Evolutionary conservation across 2,329 filamentous ascomycete species (phyloP), one percentile per base, ranked within the genome.

Genomic region (Aspergillus aculeatinus): DNA sequence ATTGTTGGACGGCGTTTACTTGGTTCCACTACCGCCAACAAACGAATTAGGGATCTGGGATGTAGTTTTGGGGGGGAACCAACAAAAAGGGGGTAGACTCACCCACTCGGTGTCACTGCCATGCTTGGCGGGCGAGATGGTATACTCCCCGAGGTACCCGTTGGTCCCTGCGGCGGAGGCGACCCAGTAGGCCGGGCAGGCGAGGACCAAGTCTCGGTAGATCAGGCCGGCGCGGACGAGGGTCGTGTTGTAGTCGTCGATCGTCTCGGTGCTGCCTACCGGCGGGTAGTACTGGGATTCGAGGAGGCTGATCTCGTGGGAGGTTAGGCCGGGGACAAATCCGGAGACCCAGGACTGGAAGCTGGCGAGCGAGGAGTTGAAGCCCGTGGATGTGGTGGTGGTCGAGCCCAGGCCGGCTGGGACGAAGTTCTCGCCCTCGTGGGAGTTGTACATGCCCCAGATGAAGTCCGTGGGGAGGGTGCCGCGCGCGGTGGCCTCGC

Each of bases 371-470:
- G 80, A 84, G 1, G 78, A 78, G 63, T 86, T 85, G 68, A 83
- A 86, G 0, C 78, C 76, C 2, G 74, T 74, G 0, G 69, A 67
- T 6, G 72, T 70, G 9, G 31, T 25, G 14, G 55, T 61, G 51
- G 72, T 74, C 6, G 39, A 44, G 19, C 74, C 68, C 1, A 87
- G 74, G 0, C 80, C 82, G 0, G 80, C 68, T 0, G 84, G 84
- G 23, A 86, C 75, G 65, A 89, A 88, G 63, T 84, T 85, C 68
- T 87, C 81, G 23, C 86, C 85, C 71, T 88, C 86, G 67, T 87
- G 82, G 0, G 82, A 79, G 68, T 88, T 88, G 70, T 87, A 87
- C 77, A 82, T 83, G n/a, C 79, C 78, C 63, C 82, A 83, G 0
- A 80, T 78, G 9, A 74, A 69, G 2, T 82, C 76, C 2, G 79